These are phyloP conservation scores for Coriolopsis trogii DNA, from an alignment of 1,284 basidiomycete genomes.

Conservation along the genomic window DNA sequence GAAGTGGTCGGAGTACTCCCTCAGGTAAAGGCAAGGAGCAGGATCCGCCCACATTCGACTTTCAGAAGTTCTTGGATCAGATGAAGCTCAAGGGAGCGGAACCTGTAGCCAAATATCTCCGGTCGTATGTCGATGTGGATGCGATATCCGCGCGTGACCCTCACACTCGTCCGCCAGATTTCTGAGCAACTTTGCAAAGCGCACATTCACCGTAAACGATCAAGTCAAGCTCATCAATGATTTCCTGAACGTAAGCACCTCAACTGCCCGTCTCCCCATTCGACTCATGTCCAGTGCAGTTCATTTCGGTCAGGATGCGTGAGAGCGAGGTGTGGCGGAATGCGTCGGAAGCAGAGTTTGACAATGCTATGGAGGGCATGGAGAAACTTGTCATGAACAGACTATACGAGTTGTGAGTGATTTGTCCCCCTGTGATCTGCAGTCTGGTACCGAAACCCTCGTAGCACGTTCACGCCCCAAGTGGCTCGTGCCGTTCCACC, in stretches of 20 bases:
- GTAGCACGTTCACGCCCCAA: conserved; percentile 89
- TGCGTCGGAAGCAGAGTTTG: conserved; percentile 83
- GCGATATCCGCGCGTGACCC: neutral
- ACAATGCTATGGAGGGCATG: conserved; percentile 98
- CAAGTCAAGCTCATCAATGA: conserved; percentile 94
- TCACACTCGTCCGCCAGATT: too few relatives aligned
- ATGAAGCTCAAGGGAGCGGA: conserved; percentile 86
- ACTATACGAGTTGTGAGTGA: conserved; percentile 87
- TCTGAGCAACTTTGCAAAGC: conserved; percentile 88
- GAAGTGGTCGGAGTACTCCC: conserved; percentile 30
- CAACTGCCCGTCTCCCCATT: neutral
- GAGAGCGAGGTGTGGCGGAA: conserved; percentile 83
- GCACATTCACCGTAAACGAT: conserved; percentile 86
- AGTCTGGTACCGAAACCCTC: neutral
- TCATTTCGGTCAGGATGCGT: conserved; percentile 88
- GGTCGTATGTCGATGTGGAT: conserved; percentile 65
- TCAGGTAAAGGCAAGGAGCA: conserved; percentile 23
- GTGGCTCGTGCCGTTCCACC: conserved; percentile 64
- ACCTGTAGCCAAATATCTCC: conserved; percentile 87
- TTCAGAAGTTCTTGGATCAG: conserved; percentile 89
- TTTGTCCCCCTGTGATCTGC: neutral
- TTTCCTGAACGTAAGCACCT: conserved; percentile 73
- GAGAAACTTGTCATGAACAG: conserved; percentile 99
- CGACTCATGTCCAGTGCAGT: conserved; percentile 48
- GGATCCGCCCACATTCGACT: conserved; percentile 67